Percentiles rank a stretch among this genome's conserved stretches.
Conservation (phyloP, 2,329 filamentous ascomycete genomes). For the Clarireedia hainanense region DNA sequence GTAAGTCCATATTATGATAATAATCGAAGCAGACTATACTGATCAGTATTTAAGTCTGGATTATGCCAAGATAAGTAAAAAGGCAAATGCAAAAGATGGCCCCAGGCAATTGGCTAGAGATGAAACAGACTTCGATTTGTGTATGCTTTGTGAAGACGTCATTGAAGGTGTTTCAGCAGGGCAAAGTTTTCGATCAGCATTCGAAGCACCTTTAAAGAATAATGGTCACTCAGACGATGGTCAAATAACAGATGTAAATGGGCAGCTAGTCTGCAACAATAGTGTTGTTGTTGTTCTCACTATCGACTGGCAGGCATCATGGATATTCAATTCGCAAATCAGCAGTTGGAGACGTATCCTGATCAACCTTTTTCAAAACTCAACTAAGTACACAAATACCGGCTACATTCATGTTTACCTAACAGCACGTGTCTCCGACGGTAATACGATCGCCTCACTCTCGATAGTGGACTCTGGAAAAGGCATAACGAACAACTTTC, state of each 20-base stretch:
- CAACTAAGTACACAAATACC: constrained; percentile 49
- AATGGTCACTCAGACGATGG: not conserved
- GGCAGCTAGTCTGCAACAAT: not conserved
- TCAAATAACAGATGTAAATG: not conserved
- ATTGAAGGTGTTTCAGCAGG: constrained; percentile 21
- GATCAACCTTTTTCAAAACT: constrained; percentile 55
- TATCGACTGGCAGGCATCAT: constrained; percentile 33
- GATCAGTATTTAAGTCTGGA: constrained; percentile 28
- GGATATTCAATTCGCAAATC: constrained; percentile 45
- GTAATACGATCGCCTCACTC: constrained; percentile 22
- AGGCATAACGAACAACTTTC: constrained; percentile 54
- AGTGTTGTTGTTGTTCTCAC: constrained; percentile 37
- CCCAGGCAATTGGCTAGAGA: not conserved
- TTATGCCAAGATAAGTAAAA: constrained; percentile 25
- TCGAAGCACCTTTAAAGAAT: not conserved
- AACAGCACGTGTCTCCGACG: constrained; percentile 2
- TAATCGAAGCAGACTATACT: not conserved
- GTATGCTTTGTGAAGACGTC: constrained; percentile 20
- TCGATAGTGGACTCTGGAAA: constrained; percentile 52
- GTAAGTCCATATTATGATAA: constrained; percentile 26
- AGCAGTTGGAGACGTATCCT: constrained; percentile 43
- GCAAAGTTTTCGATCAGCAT: constrained; percentile 12
- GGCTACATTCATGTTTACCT: constrained; percentile 42
- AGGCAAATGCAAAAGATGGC: not conserved
- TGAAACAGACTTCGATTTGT: constrained; percentile 13